Conservation (phyloP, 768 basidiomycete species). For the Clathrus columnatus region DNA sequence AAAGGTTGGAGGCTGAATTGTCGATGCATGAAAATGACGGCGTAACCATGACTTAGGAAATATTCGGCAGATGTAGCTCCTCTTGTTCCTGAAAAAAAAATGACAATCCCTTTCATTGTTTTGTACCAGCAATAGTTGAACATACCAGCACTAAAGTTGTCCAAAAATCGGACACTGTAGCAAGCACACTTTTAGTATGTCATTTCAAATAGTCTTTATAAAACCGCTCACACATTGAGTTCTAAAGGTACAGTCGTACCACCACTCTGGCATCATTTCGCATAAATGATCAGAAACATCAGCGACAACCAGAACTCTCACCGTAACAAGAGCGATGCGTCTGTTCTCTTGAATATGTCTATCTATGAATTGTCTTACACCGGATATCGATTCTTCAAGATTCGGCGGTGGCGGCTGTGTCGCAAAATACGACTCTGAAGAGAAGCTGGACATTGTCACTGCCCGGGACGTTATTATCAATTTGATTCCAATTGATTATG, state of each 20-base stretch:
- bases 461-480: neutral
- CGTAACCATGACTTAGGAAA: slow-evolving; percentile 88
- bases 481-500: neutral
- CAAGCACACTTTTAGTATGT: slow-evolving; percentile 13
- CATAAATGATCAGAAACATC: neutral
- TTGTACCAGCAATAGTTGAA: neutral
- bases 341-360: slow-evolving; percentile 55
- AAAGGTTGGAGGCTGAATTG: slow-evolving; percentile 98
- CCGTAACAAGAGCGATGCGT: slow-evolving; percentile 89
- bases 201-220: slow-evolving; percentile 5
- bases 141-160: slow-evolving; percentile 96
- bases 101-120: slow-evolving; percentile 1
- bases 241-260: slow-evolving; percentile 97
- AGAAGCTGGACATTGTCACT: slow-evolving; percentile 37
- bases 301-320: slow-evolving; percentile 31
- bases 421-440: slow-evolving; percentile 83
- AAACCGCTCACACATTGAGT: slow-evolving; percentile 85
- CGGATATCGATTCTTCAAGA: slow-evolving; percentile 58
- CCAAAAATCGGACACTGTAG: slow-evolving; percentile 90
- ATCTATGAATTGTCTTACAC: slow-evolving; percentile 59
- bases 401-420: slow-evolving; percentile 73
- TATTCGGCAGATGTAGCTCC: slow-evolving; percentile 98
- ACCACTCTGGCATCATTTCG: slow-evolving; percentile 59
- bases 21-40: slow-evolving; percentile 97
- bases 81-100: slow-evolving; percentile 61